A percentile compares a stretch with the other conserved stretches of the same genome.
Conservation (phyloP, 768 basidiomycete species). For the Ramaria sp. region DNA sequence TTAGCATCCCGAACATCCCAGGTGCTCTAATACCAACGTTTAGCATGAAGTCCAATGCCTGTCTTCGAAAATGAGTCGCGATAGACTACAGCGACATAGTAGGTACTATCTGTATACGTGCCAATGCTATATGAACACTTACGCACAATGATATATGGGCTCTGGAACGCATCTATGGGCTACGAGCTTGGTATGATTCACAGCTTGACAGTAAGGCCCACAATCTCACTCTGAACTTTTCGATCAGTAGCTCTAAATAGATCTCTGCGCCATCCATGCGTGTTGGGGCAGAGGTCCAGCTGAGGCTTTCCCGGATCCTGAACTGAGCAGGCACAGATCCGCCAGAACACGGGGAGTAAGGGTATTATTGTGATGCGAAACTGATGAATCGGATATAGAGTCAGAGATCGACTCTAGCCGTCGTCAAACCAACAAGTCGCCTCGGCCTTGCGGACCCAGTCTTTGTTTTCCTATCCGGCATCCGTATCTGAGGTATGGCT, state of each 20-base stretch:
- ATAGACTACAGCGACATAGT: neutral
- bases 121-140: no score
- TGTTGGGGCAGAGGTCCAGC: constrained; percentile 17
- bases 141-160: no score
- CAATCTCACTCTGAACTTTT: constrained; percentile 77
- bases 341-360: constrained; percentile 28
- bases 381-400: constrained; percentile 1
- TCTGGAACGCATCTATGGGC: no score
- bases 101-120: neutral
- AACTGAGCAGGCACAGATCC: constrained; percentile 28
- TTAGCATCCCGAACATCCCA: no score
- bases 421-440: constrained; percentile 57
- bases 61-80: no score
- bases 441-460: constrained; percentile 77
- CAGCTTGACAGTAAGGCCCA: constrained; percentile 71
- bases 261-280: constrained; percentile 22
- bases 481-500: constrained; percentile 24
- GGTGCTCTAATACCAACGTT: no score
- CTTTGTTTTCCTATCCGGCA: constrained; percentile 72
- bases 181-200: constrained; percentile 16
- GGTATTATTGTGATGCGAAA: constrained; percentile 22
- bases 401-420: neutral
- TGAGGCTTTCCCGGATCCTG: neutral
- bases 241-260: constrained; percentile 72
- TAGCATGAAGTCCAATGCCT: no score